These are phyloP conservation scores for Erythrophleum ivorense DNA, from an alignment of 331 rosid genomes.

Conservation along the genomic window DNA sequence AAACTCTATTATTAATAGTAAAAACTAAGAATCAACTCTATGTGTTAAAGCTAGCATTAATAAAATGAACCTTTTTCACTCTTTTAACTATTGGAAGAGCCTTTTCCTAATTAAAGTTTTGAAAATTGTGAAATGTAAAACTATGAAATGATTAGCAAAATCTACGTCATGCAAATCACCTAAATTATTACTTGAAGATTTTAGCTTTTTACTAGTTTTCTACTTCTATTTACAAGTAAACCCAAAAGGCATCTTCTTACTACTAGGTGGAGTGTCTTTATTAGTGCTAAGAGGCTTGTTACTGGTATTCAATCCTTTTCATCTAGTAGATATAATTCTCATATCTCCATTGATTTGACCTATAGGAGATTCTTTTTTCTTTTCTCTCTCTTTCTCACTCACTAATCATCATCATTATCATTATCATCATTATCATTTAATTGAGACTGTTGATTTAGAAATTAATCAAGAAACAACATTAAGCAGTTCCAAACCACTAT, in stretches of 20 bases:
- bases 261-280: constrained; percentile 82
- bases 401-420: background rate
- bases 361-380: background rate
- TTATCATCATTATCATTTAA: background rate
- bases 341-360: constrained; percentile 20
- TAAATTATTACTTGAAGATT: no score
- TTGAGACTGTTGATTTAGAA: background rate
- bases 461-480: background rate
- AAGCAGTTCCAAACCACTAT: background rate
- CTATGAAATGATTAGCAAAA: no score
- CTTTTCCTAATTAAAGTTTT: no score
- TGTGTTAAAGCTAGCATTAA: no score
- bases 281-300: constrained; percentile 78
- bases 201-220: constrained; percentile 46
- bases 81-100: background rate
- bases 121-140: no score
- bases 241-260: constrained; percentile 75
- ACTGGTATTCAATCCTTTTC: constrained; percentile 71
- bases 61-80: background rate
- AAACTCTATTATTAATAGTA: no score
- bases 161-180: no score
- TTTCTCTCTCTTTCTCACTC: background rate
- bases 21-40: no score
- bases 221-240: no score
- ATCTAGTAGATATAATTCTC: constrained; percentile 48